These are phyloP conservation scores for Neofusicoccum parvum DNA, from an alignment of 2,329 filamentous ascomycete species.

Conservation along the genomic window DNA sequence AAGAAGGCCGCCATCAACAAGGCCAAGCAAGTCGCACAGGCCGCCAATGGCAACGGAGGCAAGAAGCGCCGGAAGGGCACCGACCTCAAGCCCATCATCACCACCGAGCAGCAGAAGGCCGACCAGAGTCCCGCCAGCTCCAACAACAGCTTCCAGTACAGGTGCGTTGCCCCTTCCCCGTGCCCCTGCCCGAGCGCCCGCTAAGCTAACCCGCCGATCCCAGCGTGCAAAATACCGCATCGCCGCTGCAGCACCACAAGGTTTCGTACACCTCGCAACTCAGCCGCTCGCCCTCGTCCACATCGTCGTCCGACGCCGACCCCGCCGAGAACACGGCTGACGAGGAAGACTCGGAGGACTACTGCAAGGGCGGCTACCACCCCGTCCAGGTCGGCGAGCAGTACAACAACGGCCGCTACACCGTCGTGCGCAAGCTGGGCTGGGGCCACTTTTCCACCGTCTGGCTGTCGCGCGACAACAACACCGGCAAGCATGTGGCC, in stretches of 20 bases:
- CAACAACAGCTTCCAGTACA: conserved; percentile 39
- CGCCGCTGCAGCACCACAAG: conserved; percentile 48
- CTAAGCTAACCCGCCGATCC: conserved; percentile 16
- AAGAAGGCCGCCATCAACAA: conserved; percentile 67
- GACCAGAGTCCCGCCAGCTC: conserved; percentile 45
- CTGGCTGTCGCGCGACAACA: conserved; percentile 81
- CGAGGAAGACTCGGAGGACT: conserved; percentile 98
- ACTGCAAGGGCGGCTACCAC: conserved; percentile 98
- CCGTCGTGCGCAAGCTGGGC: conserved; percentile 91
- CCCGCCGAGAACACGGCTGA: conserved; percentile 89
- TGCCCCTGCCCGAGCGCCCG: conserved; percentile 4
- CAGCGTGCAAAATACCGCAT: conserved; percentile 53
- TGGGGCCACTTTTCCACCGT: conserved; percentile 99
- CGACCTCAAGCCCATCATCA: conserved; percentile 73
- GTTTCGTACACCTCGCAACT: conserved; percentile 56
- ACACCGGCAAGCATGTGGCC: conserved; percentile 88
- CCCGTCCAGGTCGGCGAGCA: conserved; percentile 92
- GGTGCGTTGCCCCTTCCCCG: conserved; percentile 36
- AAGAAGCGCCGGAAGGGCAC: conserved; percentile 78
- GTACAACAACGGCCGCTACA: conserved; percentile 97
- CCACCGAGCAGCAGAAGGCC: conserved; percentile 60
- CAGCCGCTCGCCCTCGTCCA: conserved; percentile 74
- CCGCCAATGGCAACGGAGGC: conserved; percentile 56
- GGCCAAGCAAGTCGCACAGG: conserved; percentile 66
- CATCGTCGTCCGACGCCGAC: conserved; percentile 76